Evolutionary conservation across 805 yeast species (phyloP), one percentile per base, ranked within the genome.

Genomic region (Candida namnaoensis): DNA sequence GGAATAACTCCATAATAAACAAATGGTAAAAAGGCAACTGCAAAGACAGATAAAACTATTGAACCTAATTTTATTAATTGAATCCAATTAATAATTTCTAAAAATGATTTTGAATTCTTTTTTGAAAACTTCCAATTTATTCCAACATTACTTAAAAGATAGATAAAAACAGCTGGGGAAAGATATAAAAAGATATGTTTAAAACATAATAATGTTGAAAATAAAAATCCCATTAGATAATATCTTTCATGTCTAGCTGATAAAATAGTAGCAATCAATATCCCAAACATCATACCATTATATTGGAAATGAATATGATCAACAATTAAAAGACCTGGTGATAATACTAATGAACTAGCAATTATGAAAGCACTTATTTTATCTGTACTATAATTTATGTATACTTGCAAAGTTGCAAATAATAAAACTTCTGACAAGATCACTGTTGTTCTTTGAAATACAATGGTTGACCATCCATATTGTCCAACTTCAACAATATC

Each of bases 241-340:
- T 77, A 71, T 41, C 68, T 69, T 32, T 72, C 60, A 41, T 77
- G 63, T 44, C 80, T 74, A 1, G 93, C 95, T 25, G 80, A 76
- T 32, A 82, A 78, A 34, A 93, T 72, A 15, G 93, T 76, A 15
- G 82, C 71, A 28, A 91, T 72, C 40, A 93, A 63, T 32, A 93
- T 67, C 0, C 96, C 97, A 61, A 85, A 88, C 69, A 93, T 69
- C 74, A 90, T 82, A 4, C 96, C 96, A 60, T 93, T 93, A 61
- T 93, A 93, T 66, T 93, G 99, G 69, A 93, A 93, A 60, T 93
- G 99, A 32, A 93, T 86, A 60, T 91, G 97, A 59, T 93, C 99
- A 39, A 93, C 81, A 23, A 93, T 78, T 47, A 93, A 65, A 50
- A 95, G 68, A 0, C 96, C 97, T 0, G 99, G 99, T 0, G 95